Evolutionary conservation across 768 basidiomycete genomes (phyloP).

Genomic region (Pluteus cervinus): DNA sequence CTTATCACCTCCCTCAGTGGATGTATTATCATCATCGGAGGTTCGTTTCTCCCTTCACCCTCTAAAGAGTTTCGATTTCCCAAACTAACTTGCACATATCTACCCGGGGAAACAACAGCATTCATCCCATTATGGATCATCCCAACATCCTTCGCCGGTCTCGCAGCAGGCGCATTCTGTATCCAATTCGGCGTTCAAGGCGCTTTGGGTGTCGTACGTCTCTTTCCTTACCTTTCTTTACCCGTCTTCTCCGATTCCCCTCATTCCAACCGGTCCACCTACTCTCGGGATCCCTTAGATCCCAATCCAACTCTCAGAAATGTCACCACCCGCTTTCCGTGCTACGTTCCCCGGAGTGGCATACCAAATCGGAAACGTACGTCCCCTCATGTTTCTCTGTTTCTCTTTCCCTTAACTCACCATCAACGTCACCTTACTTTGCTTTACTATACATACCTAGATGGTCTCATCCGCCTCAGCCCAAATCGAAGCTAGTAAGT

Average conservation of each 20-base stretch:
- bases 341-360: conserved; percentile 83
- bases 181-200: conserved; percentile 88
- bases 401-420: too few relatives aligned
- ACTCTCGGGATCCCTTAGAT: conserved; percentile 32
- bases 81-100: too few relatives aligned
- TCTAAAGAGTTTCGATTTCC: too few relatives aligned
- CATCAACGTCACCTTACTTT: too few relatives aligned
- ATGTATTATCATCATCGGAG: conserved; percentile 50
- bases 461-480: conserved; percentile 69
- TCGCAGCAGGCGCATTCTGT: conserved; percentile 82
- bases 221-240: too few relatives aligned
- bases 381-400: conserved; percentile 13
- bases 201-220: conserved; percentile 80
- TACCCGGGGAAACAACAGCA: too few relatives aligned
- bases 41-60: conserved; percentile 14
- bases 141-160: conserved; percentile 57
- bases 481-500: conserved; percentile 78
- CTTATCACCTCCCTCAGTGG: conserved; percentile 23
- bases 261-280: conserved; percentile 22
- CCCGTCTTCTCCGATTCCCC: too few relatives aligned
- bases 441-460: conserved; percentile 14
- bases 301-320: conserved; percentile 77
- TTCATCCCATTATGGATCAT: conserved; percentile 83
- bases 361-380: conserved; percentile 75
- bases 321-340: conserved; percentile 85